Evolutionary conservation across 2,329 filamentous ascomycete species (phyloP), one percentile per base, ranked within the genome.

Genomic region (Arthroderma uncinatum): DNA sequence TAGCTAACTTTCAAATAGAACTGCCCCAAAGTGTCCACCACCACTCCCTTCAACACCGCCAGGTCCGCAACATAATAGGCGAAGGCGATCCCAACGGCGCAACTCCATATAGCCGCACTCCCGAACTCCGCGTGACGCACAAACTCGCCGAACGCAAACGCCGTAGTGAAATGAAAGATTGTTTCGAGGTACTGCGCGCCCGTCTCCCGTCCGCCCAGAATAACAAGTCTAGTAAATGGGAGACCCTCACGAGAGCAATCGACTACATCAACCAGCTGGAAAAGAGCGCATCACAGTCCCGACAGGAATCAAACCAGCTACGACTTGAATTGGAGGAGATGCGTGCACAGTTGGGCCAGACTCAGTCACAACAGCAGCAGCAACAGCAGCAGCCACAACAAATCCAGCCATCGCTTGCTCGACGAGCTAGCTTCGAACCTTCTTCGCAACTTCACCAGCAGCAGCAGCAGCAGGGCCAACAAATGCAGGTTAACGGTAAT

Each of bases 201-300:
- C 71, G 73, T 30, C 67, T 78, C 1, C 76, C 76, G 2, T 67
- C 73, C 14, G 71, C 66, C 56, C 74, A 76, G 61, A 76, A 73
- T 60, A 77, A 76, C 64, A 78, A 78, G 61, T 77, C 76, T 6
- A 78, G 76, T 64, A 78, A 78, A 66, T 78, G 76, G 76, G 76
- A 78, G 61, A 78, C 75, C 1, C 63, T 78, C 19, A 76, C 74
- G 23, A 66, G 73, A 70, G 76, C 76, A 16, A 77, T 77, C 55
- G 76, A 78, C 53, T 77, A 78, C 55, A 78, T 78, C 55, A 64
- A 60, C 6, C 67, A 68, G 21, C 66, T 78, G 9, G 75, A 78
- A 61, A 73, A 70, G 52, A 70, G 68, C 21, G 61, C 73, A 4
- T 65, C 54, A 2, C 69, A 70, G 57, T 64, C 63, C 30, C 72